Percentiles rank a stretch among this genome's conserved stretches.
phyloP scores from a whole-genome alignment of 768 basidiomycete species.

The Amylocystis lapponica region DNA sequence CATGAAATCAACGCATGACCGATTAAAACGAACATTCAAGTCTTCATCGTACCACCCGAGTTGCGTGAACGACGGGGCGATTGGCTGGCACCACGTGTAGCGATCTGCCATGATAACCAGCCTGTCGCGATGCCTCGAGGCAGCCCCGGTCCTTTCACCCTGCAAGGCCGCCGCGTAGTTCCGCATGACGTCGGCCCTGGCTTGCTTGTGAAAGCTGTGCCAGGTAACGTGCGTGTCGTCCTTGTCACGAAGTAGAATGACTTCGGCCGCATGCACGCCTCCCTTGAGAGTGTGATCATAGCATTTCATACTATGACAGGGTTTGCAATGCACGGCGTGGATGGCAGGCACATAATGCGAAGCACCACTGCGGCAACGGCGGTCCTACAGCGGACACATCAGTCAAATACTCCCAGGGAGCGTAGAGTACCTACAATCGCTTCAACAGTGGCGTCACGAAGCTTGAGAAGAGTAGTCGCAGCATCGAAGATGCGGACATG shows the following conservation, averaged over 20 bases:
- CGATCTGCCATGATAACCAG: conserved; percentile 42
- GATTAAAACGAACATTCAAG: not conserved
- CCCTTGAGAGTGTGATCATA: conserved; percentile 30
- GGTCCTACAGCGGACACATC: not conserved
- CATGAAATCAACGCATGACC: not conserved
- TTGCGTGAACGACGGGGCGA: conserved; percentile 32
- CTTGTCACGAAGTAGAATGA: conserved; percentile 18
- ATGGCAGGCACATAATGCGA: conserved; percentile 5
- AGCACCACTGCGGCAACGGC: not conserved
- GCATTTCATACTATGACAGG: conserved; percentile 33
- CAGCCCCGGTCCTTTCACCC: conserved; percentile 33
- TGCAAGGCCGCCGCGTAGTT: conserved; percentile 12
- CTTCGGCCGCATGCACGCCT: conserved; percentile 34
- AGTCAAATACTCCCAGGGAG: not conserved
- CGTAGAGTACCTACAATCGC: not conserved
- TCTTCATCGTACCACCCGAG: conserved; percentile 59
- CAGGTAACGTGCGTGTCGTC: conserved; percentile 19
- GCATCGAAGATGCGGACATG: conserved; percentile 16
- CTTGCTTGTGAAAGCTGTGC: conserved; percentile 29
- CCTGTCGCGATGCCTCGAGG: conserved; percentile 27
- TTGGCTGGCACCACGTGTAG: conserved; percentile 44
- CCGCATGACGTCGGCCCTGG: conserved; percentile 14
- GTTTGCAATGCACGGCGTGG: conserved; percentile 27
- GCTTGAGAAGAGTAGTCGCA: conserved; percentile 10
- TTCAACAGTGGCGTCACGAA: not conserved